Conservation (phyloP, 2,329 filamentous ascomycete genomes). For the Lachnellula arida region DNA sequence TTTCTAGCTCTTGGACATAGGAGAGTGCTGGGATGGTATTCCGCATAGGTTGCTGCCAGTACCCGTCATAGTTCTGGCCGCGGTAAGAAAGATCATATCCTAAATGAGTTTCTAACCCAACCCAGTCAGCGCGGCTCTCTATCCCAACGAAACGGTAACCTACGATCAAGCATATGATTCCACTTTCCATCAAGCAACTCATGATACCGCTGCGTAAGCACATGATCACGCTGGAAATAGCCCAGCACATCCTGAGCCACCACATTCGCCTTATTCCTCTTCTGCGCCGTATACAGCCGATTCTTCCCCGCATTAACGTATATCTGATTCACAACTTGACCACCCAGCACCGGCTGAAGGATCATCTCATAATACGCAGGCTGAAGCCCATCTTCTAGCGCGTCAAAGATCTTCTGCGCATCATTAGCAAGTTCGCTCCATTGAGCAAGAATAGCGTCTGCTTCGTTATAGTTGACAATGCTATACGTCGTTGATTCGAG, state of each 20-base stretch:
- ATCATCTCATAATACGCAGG: constrained; percentile 61
- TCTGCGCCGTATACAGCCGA: constrained; percentile 49
- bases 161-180: constrained; percentile 56
- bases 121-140: constrained; percentile 28
- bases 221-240: constrained; percentile 52
- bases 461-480: constrained; percentile 60
- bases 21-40: constrained; percentile 59
- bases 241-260: constrained; percentile 48
- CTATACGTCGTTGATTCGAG: constrained; percentile 55
- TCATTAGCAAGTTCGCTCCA: constrained; percentile 50
- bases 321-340: constrained; percentile 51
- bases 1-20: constrained; percentile 54
- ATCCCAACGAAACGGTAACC: constrained; percentile 11
- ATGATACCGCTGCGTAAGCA: constrained; percentile 54
- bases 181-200: constrained; percentile 56
- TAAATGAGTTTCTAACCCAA: constrained; percentile 45
- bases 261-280: constrained; percentile 51
- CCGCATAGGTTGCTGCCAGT: constrained; percentile 69
- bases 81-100: constrained; percentile 38
- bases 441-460: constrained; percentile 50
- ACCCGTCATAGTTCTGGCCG: constrained; percentile 23
- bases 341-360: constrained; percentile 55
- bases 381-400: constrained; percentile 44
- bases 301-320: constrained; percentile 48
- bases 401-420: constrained; percentile 52